phyloP scores from a whole-genome alignment of 495 filamentous ascomycete species.

The Parathielavia hyrcaniae region DNA sequence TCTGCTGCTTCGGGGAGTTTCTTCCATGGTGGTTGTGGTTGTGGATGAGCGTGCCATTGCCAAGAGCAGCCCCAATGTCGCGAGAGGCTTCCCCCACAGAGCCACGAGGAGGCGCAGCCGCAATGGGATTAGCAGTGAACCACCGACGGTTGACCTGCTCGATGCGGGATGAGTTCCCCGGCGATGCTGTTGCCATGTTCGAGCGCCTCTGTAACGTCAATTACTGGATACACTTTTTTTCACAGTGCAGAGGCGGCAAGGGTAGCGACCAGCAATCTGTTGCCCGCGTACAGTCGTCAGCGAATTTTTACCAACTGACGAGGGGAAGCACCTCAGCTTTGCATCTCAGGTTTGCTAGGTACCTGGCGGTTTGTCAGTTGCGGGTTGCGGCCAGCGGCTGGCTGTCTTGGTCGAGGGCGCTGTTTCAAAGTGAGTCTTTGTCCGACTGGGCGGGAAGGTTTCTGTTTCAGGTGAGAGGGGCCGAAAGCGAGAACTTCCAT shows the following conservation, averaged over 20 bases:
- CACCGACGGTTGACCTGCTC: constrained; percentile 8
- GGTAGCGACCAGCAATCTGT: too few species aligned
- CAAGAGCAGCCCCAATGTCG: not conserved
- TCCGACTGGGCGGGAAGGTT: constrained; percentile 12
- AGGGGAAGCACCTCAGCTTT: not conserved
- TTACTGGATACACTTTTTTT: too few species aligned
- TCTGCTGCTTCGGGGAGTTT: constrained; percentile 5
- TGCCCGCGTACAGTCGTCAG: too few species aligned
- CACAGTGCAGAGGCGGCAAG: too few species aligned
- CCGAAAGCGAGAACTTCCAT: not conserved
- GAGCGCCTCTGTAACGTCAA: not conserved
- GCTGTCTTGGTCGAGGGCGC: constrained; percentile 2
- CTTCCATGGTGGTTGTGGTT: not conserved
- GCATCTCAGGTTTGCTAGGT: not conserved
- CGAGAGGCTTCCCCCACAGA: constrained; percentile 10
- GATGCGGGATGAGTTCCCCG: not conserved
- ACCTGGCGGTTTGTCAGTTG: not conserved
- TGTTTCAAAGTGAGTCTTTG: constrained; percentile 9
- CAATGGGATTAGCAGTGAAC: not conserved
- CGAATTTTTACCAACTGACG: too few species aligned
- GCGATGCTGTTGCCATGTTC: too few species aligned
- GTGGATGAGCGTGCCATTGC: not conserved
- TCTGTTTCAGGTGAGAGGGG: constrained; percentile 23
- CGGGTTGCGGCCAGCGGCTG: not conserved
- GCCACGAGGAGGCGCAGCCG: not conserved